These are phyloP conservation scores for Leccinum uliginosum DNA, from an alignment of 768 basidiomycete species.

Conservation along the genomic window DNA sequence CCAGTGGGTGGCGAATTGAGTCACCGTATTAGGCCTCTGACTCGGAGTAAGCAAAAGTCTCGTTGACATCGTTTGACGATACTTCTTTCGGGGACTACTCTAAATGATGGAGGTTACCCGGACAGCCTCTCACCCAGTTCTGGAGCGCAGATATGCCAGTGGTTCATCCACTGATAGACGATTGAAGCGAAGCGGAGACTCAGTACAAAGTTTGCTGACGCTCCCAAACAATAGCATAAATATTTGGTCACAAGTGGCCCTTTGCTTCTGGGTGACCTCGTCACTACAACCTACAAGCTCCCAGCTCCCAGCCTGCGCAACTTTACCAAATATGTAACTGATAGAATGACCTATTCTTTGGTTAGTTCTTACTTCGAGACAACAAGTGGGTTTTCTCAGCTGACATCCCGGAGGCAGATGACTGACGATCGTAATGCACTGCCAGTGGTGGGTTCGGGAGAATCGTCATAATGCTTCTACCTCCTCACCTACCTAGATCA, in stretches of 20 bases:
- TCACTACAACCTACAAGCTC: not conserved
- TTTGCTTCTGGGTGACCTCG: not conserved
- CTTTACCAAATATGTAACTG: not conserved
- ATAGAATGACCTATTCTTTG: not conserved
- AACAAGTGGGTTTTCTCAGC: not conserved
- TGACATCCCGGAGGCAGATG: constrained; percentile 13
- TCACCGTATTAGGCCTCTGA: no score
- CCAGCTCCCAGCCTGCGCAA: not conserved
- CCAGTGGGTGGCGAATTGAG: no score
- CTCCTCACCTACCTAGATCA: not conserved
- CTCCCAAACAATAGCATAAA: not conserved
- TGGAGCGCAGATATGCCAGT: no score
- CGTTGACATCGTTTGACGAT: no score
- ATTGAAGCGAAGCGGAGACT: no score
- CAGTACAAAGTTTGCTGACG: no score
- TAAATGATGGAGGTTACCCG: no score
- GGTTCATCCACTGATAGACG: no score
- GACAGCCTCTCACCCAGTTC: no score
- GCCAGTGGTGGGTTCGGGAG: no score
- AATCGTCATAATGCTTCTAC: not conserved
- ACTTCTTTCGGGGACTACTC: no score
- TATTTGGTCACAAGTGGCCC: not conserved
- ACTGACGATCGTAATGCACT: constrained; percentile 27
- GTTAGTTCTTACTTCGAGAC: not conserved
- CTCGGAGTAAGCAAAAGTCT: no score